Evolutionary conservation across 306 rosid genomes (phyloP).

Genomic region (Phaseolus lunatus): DNA sequence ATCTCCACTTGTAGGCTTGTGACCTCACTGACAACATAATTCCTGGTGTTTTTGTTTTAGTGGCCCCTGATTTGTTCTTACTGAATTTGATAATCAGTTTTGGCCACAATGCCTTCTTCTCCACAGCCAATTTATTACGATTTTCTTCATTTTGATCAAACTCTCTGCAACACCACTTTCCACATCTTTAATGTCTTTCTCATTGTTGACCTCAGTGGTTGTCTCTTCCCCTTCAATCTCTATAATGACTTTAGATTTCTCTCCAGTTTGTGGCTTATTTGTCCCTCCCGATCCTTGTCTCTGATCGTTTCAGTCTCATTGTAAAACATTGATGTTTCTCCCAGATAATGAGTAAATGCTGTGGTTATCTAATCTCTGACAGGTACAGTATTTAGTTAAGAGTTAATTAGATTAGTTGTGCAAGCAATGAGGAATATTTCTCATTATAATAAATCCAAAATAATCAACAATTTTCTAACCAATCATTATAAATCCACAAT

Average conservation of each 20-base stretch:
- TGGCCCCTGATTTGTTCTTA: constrained; percentile 6
- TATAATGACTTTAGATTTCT: background rate
- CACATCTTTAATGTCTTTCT: background rate
- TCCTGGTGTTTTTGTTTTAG: background rate
- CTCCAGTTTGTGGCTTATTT: background rate
- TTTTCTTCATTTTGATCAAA: background rate
- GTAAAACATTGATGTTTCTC: background rate
- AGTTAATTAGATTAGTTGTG: background rate
- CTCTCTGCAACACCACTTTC: constrained; percentile 7
- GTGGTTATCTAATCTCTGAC: background rate
- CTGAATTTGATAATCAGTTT: background rate
- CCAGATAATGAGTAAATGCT: background rate
- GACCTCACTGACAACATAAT: background rate
- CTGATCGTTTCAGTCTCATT: background rate
- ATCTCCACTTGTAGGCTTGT: background rate
- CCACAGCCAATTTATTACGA: background rate
- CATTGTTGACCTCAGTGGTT: background rate
- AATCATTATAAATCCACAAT: too few relatives aligned
- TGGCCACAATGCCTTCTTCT: background rate
- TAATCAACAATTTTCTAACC: too few relatives aligned
- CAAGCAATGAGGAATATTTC: too few relatives aligned
- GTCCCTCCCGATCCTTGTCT: background rate
- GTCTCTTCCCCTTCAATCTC: background rate
- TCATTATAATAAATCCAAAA: too few relatives aligned
- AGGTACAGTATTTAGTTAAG: background rate